A percentile compares a stretch with the other conserved stretches of the same genome.
phyloP scores from a whole-genome alignment of 1,284 basidiomycete genomes.

The Mycena citricolor region DNA sequence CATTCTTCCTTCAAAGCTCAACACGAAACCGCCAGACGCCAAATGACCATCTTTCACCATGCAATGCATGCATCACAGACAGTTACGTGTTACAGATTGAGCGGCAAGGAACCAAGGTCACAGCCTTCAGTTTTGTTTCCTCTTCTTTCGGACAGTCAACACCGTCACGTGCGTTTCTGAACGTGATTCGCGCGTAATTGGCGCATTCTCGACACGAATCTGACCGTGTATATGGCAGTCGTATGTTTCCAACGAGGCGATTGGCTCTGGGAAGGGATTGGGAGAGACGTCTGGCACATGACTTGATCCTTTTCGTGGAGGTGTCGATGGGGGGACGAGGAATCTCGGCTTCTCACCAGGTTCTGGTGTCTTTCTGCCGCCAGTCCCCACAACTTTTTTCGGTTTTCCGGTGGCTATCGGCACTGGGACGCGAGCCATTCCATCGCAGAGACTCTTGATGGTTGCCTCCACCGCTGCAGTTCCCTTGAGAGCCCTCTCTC shows the following conservation, averaged over 20 bases:
- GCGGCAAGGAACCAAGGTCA: no score
- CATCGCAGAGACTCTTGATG: conserved; percentile 70
- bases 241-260: conserved; percentile 60
- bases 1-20: no score
- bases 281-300: conserved; percentile 51
- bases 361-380: conserved; percentile 38
- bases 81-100: no score
- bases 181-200: conserved; percentile 16
- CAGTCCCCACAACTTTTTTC: conserved; percentile 24
- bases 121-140: conserved; percentile 40
- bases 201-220: conserved; percentile 48
- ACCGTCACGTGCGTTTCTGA: conserved; percentile 44
- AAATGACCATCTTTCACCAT: not conserved
- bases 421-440: conserved; percentile 37
- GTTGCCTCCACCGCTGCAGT: conserved; percentile 70
- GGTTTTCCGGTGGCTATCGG: conserved; percentile 18
- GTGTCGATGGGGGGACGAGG: conserved; percentile 46
- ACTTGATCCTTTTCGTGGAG: conserved; percentile 40
- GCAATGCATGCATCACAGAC: not conserved
- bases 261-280: conserved; percentile 65
- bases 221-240: conserved; percentile 55
- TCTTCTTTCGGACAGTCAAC: conserved; percentile 62
- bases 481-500: conserved; percentile 61
- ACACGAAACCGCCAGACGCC: no score
- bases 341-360: conserved; percentile 27